Evolutionary conservation across 305 asterid genomes (phyloP).

Genomic region (Fraxinus platypoda): DNA sequence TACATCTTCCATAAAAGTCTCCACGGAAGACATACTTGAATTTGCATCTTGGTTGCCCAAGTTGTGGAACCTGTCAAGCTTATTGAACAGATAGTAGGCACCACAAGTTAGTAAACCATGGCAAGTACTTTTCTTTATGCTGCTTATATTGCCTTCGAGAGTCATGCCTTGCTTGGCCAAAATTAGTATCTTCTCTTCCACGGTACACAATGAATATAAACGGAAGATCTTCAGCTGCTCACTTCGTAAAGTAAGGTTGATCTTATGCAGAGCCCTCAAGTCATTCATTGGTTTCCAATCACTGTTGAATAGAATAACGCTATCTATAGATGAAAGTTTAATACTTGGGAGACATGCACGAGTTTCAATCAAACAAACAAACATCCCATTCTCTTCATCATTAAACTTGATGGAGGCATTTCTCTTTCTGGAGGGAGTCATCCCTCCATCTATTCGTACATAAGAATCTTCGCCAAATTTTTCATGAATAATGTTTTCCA

Average conservation of each 20-base stretch:
- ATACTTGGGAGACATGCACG: slow-evolving; percentile 47
- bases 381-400: slow-evolving; percentile 29
- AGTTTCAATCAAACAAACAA: slow-evolving; percentile 56
- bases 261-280: slow-evolving; percentile 51
- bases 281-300: slow-evolving; percentile 68
- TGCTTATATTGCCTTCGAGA: slow-evolving; percentile 32
- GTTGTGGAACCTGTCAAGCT: slow-evolving; percentile 37
- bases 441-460: slow-evolving; percentile 35
- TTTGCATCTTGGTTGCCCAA: neutral
- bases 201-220: slow-evolving; percentile 49
- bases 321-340: slow-evolving; percentile 42
- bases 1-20: slow-evolving; percentile 46
- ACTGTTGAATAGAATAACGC: slow-evolving; percentile 52
- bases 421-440: slow-evolving; percentile 28
- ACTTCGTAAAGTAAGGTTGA: slow-evolving; percentile 44
- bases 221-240: slow-evolving; percentile 59
- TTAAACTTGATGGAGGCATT: slow-evolving; percentile 40
- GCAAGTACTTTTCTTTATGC: slow-evolving; percentile 32
- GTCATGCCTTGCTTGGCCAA: slow-evolving; percentile 53
- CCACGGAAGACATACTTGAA: slow-evolving; percentile 22
- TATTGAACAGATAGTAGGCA: slow-evolving; percentile 42
- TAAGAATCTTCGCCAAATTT: slow-evolving; percentile 53
- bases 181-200: slow-evolving; percentile 58
- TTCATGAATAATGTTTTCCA: slow-evolving; percentile 54
- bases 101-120: slow-evolving; percentile 57